phyloP scores from a whole-genome alignment of 495 filamentous ascomycete genomes.

The Xylaria curta region DNA sequence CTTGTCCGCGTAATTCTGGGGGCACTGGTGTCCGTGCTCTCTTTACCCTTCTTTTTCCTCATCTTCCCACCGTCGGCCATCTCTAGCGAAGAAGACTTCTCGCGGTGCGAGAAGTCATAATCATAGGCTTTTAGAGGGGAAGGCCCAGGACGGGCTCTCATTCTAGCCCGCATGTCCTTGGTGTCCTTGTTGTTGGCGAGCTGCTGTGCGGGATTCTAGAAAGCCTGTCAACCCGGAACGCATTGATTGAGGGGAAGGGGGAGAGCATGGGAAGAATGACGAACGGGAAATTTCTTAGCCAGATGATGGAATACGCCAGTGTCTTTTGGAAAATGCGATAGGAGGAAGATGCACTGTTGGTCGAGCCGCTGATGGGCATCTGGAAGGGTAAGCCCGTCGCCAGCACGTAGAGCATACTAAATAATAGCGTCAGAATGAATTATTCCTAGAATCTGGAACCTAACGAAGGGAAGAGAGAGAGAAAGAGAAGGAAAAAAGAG shows the following conservation, averaged over 20 bases:
- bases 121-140: conserved; percentile 30
- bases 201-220: conserved; percentile 28
- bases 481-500: too few species aligned
- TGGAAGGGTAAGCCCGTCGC: conserved; percentile 49
- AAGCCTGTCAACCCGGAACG: not conserved
- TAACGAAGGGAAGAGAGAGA: too few species aligned
- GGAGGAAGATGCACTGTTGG: conserved; percentile 49
- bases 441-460: too few species aligned
- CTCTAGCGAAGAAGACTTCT: conserved; percentile 34
- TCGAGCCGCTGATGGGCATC: conserved; percentile 46
- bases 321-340: conserved; percentile 49
- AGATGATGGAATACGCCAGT: conserved; percentile 49
- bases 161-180: not conserved
- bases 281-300: conserved; percentile 41
- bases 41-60: conserved; percentile 30
- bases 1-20: conserved; percentile 28
- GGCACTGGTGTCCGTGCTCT: conserved; percentile 24
- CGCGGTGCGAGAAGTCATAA: conserved; percentile 29
- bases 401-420: conserved; percentile 49
- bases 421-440: conserved; percentile 26
- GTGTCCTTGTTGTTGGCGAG: conserved; percentile 31
- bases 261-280: conserved; percentile 24
- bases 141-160: conserved; percentile 3
- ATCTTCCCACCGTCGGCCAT: not conserved
- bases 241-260: not conserved